A percentile compares a stretch with the other conserved stretches of the same genome.
These are phyloP conservation scores for Alternaria arborescens DNA, from an alignment of 2,329 filamentous ascomycete genomes.

Conservation along the genomic window DNA sequence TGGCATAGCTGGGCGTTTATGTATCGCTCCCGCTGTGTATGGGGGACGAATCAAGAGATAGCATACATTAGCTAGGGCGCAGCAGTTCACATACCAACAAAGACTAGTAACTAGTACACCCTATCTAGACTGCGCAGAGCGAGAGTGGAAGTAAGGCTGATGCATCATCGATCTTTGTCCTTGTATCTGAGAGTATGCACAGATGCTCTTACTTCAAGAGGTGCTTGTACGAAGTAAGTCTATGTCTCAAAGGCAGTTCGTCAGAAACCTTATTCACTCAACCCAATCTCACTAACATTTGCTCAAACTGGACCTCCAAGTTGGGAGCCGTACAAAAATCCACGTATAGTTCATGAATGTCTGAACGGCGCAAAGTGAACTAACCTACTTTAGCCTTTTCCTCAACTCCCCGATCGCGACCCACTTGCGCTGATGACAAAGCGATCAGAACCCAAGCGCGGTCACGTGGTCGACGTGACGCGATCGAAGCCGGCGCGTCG, in stretches of 20 bases:
- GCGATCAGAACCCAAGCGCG: not conserved
- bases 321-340: not conserved
- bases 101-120: not conserved
- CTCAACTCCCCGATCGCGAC: not conserved
- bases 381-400: not conserved
- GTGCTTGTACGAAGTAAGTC: too few species aligned
- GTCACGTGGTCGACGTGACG: constrained; percentile 29
- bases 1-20: not conserved
- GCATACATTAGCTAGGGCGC: not conserved
- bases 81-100: not conserved
- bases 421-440: constrained; percentile 19
- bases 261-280: too few species aligned
- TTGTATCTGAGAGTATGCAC: not conserved
- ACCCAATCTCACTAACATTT: not conserved
- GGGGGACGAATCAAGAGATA: not conserved
- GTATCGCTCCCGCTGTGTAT: too few species aligned
- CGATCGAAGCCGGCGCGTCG: constrained; percentile 26
- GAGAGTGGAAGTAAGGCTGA: not conserved
- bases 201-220: not conserved
- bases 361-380: not conserved
- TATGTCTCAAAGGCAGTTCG: too few species aligned
- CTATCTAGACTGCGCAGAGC: not conserved
- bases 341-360: not conserved
- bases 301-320: not conserved
- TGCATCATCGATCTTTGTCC: not conserved